phyloP scores from a whole-genome alignment of 495 filamentous ascomycete genomes.

The Zalerion maritima region DNA sequence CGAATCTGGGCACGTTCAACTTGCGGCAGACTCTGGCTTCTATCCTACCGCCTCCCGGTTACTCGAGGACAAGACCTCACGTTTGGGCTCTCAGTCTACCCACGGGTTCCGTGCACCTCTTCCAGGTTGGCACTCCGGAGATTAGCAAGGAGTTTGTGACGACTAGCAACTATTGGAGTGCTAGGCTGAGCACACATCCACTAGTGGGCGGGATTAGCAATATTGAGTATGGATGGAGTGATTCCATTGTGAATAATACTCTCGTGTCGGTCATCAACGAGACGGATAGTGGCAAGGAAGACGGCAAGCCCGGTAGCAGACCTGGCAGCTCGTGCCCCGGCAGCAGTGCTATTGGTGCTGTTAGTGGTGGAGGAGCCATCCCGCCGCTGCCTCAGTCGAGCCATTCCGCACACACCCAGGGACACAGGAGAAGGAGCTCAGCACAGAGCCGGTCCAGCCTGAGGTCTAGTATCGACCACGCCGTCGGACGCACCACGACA shows the following conservation, averaged over 20 bases:
- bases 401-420: slow-evolving; percentile 11
- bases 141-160: slow-evolving; percentile 89
- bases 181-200: slow-evolving; percentile 82
- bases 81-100: slow-evolving; percentile 94
- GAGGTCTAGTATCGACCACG: slow-evolving; percentile 56
- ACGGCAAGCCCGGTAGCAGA: too few relatives aligned
- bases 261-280: slow-evolving; percentile 41
- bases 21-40: slow-evolving; percentile 88
- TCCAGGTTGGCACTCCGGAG: slow-evolving; percentile 91
- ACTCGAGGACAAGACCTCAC: slow-evolving; percentile 77
- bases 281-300: slow-evolving; percentile 8
- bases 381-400: slow-evolving; percentile 9
- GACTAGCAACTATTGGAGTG: slow-evolving; percentile 96
- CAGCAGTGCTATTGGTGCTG: too few relatives aligned
- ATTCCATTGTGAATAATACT: slow-evolving; percentile 67
- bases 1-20: slow-evolving; percentile 71
- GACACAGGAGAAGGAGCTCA: slow-evolving; percentile 20
- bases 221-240: slow-evolving; percentile 94
- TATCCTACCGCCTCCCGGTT: slow-evolving; percentile 76
- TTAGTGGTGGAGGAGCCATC: too few relatives aligned
- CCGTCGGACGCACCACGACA: slow-evolving; percentile 32
- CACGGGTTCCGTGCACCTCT: slow-evolving; percentile 86
- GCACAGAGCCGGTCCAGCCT: slow-evolving; percentile 28
- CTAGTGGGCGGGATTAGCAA: slow-evolving; percentile 87
- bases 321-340: slow-evolving; percentile 26